A percentile compares a stretch with the other conserved stretches of the same genome.
phyloP scores from a whole-genome alignment of 78 protist species.

The Dictyostelium brefeldianum region DNA sequence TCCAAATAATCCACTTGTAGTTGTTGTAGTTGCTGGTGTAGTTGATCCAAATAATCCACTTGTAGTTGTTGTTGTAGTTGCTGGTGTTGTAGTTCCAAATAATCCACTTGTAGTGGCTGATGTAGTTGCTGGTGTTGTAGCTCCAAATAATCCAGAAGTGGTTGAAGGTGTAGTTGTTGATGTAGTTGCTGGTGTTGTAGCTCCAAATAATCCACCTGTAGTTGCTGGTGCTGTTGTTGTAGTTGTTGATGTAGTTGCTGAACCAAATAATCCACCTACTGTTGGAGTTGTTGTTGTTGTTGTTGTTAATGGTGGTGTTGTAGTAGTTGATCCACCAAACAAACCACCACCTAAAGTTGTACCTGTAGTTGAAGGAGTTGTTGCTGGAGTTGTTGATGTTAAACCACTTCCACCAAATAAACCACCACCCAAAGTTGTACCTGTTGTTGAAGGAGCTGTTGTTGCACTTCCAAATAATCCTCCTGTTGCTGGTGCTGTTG shows the following conservation, averaged over 20 bases:
- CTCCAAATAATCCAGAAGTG: constrained; percentile 5
- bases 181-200: not conserved
- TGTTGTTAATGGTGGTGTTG: constrained; percentile 3
- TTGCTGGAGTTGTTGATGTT: not conserved
- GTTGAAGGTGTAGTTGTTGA: constrained; percentile 36
- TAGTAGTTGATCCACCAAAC: constrained; percentile 28
- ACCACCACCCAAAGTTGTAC: not conserved
- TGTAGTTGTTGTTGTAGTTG: constrained; percentile 19
- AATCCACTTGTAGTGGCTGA: constrained; percentile 2
- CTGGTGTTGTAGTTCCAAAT: not conserved
- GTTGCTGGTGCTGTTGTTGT: constrained; percentile 7
- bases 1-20: constrained; percentile 14
- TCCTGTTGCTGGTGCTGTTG: constrained; percentile 21
- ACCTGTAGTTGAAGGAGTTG: constrained; percentile 31
- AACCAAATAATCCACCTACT: constrained; percentile 31
- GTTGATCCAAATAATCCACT: constrained; percentile 5
- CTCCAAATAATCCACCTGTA: constrained; percentile 33
- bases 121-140: not conserved
- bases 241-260: not conserved
- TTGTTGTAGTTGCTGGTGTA: not conserved
- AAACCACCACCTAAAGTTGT: not conserved
- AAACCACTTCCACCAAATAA: constrained; percentile 7
- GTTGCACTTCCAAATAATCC: constrained; percentile 32
- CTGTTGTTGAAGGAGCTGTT: constrained; percentile 1
- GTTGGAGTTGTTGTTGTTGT: constrained; percentile 8